A percentile compares a stretch with the other conserved stretches of the same genome.
Evolutionary conservation across 495 filamentous ascomycete genomes (phyloP).

Genomic region (Daldinia decipiens): DNA sequence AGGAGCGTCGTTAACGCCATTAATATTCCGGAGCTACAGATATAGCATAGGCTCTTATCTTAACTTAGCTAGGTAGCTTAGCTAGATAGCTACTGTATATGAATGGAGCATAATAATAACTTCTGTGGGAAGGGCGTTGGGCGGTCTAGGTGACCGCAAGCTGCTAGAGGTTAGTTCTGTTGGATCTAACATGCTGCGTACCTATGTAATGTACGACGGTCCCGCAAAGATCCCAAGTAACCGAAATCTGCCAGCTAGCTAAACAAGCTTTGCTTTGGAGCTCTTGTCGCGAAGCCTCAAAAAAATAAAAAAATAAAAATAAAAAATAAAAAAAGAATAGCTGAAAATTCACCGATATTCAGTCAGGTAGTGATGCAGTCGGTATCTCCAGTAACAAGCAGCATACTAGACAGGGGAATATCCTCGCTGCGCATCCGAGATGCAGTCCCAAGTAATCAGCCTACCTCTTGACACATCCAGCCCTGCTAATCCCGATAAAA

Average conservation of each 20-base stretch:
- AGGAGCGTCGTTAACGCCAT: not conserved
- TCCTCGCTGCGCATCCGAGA: slow-evolving; percentile 42
- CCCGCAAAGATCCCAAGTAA: slow-evolving; percentile 8
- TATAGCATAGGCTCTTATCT: not conserved
- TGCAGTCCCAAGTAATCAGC: slow-evolving; percentile 34
- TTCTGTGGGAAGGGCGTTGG: not conserved
- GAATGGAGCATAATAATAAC: not conserved
- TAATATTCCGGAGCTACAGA: slow-evolving; percentile 3
- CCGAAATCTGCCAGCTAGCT: not conserved
- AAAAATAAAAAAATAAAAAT: not conserved
- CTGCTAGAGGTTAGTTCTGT: not conserved
- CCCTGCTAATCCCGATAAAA: slow-evolving; percentile 1
- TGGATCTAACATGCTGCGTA: slow-evolving; percentile 6
- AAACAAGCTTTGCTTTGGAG: not conserved
- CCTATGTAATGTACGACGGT: slow-evolving; percentile 2
- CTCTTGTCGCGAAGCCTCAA: not conserved
- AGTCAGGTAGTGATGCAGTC: slow-evolving; percentile 42
- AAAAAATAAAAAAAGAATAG: not conserved
- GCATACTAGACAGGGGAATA: slow-evolving; percentile 25
- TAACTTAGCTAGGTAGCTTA: not conserved
- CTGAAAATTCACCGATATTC: slow-evolving; percentile 28
- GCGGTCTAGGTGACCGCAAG: slow-evolving; percentile 3
- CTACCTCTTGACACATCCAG: slow-evolving; percentile 2
- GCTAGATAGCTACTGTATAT: not conserved
- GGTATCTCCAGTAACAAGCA: not conserved